A percentile compares a stretch with the other conserved stretches of the same genome.
These are phyloP conservation scores for Phyllosticta citriasiana DNA, from an alignment of 2,329 filamentous ascomycete genomes.

Conservation along the genomic window DNA sequence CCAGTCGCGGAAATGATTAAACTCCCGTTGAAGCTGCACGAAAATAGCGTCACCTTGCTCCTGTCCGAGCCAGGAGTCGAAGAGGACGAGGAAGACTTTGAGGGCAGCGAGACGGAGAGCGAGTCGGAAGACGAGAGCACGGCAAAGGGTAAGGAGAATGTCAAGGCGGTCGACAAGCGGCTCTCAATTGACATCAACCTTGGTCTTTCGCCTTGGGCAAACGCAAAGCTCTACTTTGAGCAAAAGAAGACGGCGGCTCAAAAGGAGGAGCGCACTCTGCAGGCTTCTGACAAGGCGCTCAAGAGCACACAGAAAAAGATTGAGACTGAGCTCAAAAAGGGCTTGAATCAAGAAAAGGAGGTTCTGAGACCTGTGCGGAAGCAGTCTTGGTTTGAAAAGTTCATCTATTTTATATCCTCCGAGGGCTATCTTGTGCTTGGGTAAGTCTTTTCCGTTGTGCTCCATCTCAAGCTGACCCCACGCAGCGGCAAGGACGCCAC, in stretches of 20 bases:
- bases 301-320: slow-evolving; percentile 90
- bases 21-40: slow-evolving; percentile 77
- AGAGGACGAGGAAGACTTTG: slow-evolving; percentile 50
- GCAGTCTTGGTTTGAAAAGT: slow-evolving; percentile 95
- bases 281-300: slow-evolving; percentile 71
- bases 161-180: slow-evolving; percentile 28
- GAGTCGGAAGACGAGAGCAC: slow-evolving; percentile 30
- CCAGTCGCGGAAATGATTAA: slow-evolving; percentile 80
- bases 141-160: slow-evolving; percentile 12
- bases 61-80: slow-evolving; percentile 61
- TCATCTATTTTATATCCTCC: slow-evolving; percentile 87
- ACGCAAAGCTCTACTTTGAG: slow-evolving; percentile 85
- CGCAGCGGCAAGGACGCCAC: slow-evolving; percentile 64
- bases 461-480: background rate
- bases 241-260: slow-evolving; percentile 74
- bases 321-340: slow-evolving; percentile 71
- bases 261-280: slow-evolving; percentile 78
- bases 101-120: slow-evolving; percentile 47
- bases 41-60: slow-evolving; percentile 75
- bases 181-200: slow-evolving; percentile 80
- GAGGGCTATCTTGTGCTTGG: slow-evolving; percentile 89
- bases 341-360: slow-evolving; percentile 84
- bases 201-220: slow-evolving; percentile 71
- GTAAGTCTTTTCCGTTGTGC: background rate
- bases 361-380: slow-evolving; percentile 72